These are phyloP conservation scores for Malus hybrid DNA, from an alignment of 331 rosid genomes.

Conservation along the genomic window DNA sequence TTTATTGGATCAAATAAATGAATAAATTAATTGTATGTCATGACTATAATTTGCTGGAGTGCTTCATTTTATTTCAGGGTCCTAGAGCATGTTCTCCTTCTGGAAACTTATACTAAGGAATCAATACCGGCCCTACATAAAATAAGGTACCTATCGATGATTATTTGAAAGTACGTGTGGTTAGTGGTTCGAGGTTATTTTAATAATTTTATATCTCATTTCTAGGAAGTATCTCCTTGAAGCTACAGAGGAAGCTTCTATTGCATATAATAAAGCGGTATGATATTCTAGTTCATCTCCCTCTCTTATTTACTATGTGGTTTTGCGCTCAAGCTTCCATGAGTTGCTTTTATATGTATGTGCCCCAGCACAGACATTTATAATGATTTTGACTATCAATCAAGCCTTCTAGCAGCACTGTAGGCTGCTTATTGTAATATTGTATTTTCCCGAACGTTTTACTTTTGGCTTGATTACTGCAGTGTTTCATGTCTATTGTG, in stretches of 20 bases:
- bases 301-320: neutral
- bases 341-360: neutral
- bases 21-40: neutral
- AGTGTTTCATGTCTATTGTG: neutral
- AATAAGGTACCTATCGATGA: conserved; percentile 50
- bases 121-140: conserved; percentile 92
- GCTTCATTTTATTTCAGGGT: conserved; percentile 46
- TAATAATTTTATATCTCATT: neutral
- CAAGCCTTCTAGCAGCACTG: neutral
- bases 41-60: conserved; percentile 10
- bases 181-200: conserved; percentile 2
- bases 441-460: neutral
- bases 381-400: neutral
- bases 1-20: neutral
- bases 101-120: conserved; percentile 88
- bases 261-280: conserved; percentile 91
- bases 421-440: neutral
- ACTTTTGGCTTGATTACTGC: neutral
- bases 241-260: conserved; percentile 96
- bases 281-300: conserved; percentile 6
- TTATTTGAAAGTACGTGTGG: neutral
- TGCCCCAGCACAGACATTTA: neutral
- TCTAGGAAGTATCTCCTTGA: conserved; percentile 85
- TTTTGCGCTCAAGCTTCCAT: neutral
- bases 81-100: conserved; percentile 71